These are phyloP conservation scores for Pseudocercospora eumusae DNA, from an alignment of 2,329 filamentous ascomycete genomes.

Conservation along the genomic window DNA sequence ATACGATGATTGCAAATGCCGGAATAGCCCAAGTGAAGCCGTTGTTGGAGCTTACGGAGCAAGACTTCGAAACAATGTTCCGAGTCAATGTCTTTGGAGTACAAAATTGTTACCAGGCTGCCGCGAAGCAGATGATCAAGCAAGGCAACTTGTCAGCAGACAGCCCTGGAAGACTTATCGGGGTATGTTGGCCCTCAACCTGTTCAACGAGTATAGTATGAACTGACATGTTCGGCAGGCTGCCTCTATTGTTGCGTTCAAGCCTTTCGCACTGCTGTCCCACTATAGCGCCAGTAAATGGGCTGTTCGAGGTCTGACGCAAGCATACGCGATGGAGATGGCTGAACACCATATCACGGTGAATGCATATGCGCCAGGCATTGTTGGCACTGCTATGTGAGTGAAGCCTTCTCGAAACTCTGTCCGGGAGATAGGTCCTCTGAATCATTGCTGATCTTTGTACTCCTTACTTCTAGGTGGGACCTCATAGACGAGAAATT, in stretches of 20 bases:
- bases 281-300: constrained; percentile 68
- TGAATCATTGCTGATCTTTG: background rate
- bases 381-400: constrained; percentile 64
- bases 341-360: constrained; percentile 65
- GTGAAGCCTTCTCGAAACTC: background rate
- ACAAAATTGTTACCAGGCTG: constrained; percentile 64
- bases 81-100: constrained; percentile 66
- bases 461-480: constrained; percentile 46
- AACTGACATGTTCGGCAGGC: constrained; percentile 6
- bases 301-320: constrained; percentile 66
- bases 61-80: constrained; percentile 62
- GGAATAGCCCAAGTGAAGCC: constrained; percentile 61
- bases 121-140: constrained; percentile 65
- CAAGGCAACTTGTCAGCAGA: constrained; percentile 54
- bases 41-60: constrained; percentile 58
- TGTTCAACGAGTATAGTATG: background rate
- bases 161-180: constrained; percentile 51
- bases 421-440: background rate
- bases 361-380: constrained; percentile 68
- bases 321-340: constrained; percentile 67
- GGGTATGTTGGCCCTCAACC: constrained; percentile 22
- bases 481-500: constrained; percentile 65
- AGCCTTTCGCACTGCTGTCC: constrained; percentile 59
- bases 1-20: constrained; percentile 61
- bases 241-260: constrained; percentile 59